phyloP scores from a whole-genome alignment of 2,329 filamentous ascomycete genomes.

The Diaporthe ampelina region DNA sequence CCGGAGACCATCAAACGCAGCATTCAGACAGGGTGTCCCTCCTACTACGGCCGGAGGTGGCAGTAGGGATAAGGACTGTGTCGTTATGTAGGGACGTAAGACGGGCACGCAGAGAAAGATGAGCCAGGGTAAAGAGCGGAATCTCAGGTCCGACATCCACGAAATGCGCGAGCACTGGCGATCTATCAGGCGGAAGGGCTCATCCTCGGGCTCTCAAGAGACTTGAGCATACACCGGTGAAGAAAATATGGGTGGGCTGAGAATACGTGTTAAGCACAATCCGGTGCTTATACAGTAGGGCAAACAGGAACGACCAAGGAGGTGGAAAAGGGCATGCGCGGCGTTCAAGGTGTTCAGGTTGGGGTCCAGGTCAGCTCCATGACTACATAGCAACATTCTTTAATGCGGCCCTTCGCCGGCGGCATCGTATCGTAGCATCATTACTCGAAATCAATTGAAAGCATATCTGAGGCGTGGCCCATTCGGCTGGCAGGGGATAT shows the following conservation, averaged over 20 bases:
- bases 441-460: slow-evolving; percentile 17
- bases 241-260: neutral
- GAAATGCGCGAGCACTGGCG: slow-evolving; percentile 3
- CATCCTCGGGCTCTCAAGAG: neutral
- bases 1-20: slow-evolving; percentile 14
- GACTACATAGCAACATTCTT: slow-evolving; percentile 13
- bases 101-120: neutral
- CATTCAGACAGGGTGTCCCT: slow-evolving; percentile 47
- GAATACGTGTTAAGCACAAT: neutral
- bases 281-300: neutral
- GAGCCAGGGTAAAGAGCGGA: neutral
- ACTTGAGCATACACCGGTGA: neutral
- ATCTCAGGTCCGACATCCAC: neutral
- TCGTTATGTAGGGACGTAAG: slow-evolving; percentile 59
- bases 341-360: slow-evolving; percentile 19
- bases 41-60: slow-evolving; percentile 45
- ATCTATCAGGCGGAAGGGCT: neutral
- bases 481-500: neutral
- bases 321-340: slow-evolving; percentile 9
- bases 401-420: neutral
- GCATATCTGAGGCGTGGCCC: neutral
- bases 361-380: neutral
- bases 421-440: neutral
- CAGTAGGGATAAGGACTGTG: slow-evolving; percentile 56
- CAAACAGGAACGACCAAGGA: neutral